phyloP scores from a whole-genome alignment of 345 rosid species.

The Dimocarpus longan region DNA sequence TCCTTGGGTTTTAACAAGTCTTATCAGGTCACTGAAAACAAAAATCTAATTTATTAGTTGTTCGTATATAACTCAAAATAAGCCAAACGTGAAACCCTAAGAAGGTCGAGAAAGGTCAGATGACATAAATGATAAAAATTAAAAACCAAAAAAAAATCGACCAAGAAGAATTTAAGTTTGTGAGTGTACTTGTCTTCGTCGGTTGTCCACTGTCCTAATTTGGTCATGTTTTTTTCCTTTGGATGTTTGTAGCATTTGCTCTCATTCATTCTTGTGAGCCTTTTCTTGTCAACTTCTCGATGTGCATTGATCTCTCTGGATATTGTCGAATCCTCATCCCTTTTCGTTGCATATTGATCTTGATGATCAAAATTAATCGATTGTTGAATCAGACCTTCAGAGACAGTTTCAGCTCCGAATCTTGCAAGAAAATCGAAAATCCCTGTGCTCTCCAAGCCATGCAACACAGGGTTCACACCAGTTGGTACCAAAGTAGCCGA shows the following conservation, averaged over 20 bases:
- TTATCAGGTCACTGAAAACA: conserved; percentile 45
- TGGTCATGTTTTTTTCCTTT: conserved; percentile 42
- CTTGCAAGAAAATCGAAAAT: conserved; percentile 23
- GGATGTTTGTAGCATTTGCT: conserved; percentile 24
- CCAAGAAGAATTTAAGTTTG: background rate
- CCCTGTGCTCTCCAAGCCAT: conserved; percentile 13
- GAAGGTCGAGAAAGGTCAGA: background rate
- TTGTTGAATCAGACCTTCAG: conserved; percentile 9
- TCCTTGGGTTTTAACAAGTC: conserved; percentile 57
- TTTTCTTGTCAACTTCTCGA: conserved; percentile 20
- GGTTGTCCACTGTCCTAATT: conserved; percentile 68
- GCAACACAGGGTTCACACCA: conserved; percentile 19
- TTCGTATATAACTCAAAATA: background rate
- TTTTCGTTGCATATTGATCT: conserved; percentile 10
- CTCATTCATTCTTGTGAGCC: conserved; percentile 26
- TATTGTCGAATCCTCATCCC: conserved; percentile 27
- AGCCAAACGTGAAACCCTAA: conserved; percentile 13
- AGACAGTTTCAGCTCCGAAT: background rate
- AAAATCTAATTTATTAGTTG: background rate
- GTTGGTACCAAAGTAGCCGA: conserved; percentile 4
- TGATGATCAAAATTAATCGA: conserved; percentile 3
- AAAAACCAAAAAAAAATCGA: background rate
- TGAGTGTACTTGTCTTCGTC: conserved; percentile 55
- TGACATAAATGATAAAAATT: background rate
- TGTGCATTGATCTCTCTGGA: conserved; percentile 20